phyloP scores from a whole-genome alignment of 805 yeast genomes.

The Yamadazyma paraphyllophila region DNA sequence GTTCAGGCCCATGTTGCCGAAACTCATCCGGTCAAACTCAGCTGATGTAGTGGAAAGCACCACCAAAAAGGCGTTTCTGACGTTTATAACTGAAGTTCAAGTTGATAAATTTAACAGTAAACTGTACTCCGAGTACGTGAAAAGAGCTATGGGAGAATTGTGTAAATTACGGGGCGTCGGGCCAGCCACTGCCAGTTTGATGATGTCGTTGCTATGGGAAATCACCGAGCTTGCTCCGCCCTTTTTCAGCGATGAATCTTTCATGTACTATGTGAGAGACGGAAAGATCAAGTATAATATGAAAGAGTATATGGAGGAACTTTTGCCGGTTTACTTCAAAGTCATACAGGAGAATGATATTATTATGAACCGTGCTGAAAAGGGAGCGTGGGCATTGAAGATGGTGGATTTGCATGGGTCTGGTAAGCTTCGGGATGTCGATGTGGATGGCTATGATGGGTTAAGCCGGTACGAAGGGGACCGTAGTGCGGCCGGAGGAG shows the following conservation, averaged over 20 bases:
- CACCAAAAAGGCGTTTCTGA: conserved; percentile 27
- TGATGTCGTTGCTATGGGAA: conserved; percentile 32
- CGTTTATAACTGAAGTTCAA: conserved; percentile 9
- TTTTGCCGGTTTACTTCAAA: conserved; percentile 21
- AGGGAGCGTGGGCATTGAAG: conserved; percentile 40
- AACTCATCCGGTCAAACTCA: conserved; percentile 39
- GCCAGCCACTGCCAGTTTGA: conserved; percentile 49
- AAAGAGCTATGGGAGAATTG: conserved; percentile 25
- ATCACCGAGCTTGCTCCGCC: conserved; percentile 32
- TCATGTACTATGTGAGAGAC: conserved; percentile 28
- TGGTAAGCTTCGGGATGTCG: conserved; percentile 23
- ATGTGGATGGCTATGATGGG: conserved; percentile 1
- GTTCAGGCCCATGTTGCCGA: conserved; percentile 44
- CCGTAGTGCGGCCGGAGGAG: background rate
- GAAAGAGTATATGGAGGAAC: conserved; percentile 41
- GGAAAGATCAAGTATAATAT: conserved; percentile 40
- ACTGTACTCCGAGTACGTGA: conserved; percentile 20
- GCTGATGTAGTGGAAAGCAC: conserved; percentile 23
- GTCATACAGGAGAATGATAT: conserved; percentile 1
- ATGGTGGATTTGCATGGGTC: conserved; percentile 24
- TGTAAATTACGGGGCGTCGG: conserved; percentile 47
- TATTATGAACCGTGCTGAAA: conserved; percentile 22
- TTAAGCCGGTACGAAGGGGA: background rate
- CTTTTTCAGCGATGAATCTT: conserved; percentile 51
- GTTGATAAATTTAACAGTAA: background rate